Percentiles rank a stretch among this genome's conserved stretches.
Evolutionary conservation across 1,139 yeast genomes (phyloP).

Genomic region (Taphrina sp.): DNA sequence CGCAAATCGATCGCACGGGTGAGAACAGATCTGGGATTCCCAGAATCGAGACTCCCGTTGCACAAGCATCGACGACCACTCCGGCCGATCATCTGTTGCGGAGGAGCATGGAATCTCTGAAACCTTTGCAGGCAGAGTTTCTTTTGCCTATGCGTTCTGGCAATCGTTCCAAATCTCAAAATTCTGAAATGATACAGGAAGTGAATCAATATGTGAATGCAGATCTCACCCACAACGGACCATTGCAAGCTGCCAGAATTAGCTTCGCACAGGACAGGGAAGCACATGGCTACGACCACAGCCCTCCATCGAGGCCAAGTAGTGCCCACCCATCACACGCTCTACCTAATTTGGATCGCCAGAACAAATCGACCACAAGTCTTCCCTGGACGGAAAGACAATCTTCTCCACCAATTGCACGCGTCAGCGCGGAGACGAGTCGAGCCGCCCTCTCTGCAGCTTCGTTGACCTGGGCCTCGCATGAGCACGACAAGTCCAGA

Average conservation of each 20-base stretch:
- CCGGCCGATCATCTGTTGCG: neutral
- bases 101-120: conserved; percentile 8
- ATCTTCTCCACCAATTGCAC: conserved; percentile 2
- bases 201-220: conserved; percentile 17
- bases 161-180: neutral
- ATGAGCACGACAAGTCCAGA: conserved; percentile 25
- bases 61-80: neutral
- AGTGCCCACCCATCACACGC: conserved; percentile 6
- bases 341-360: neutral
- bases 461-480: conserved; percentile 20
- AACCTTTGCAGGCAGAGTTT: conserved; percentile 11
- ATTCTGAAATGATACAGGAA: conserved; percentile 14
- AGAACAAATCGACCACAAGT: conserved; percentile 5
- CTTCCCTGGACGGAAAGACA: neutral
- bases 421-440: neutral
- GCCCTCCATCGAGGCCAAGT: conserved; percentile 14
- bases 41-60: neutral
- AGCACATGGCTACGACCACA: conserved; percentile 9
- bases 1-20: neutral
- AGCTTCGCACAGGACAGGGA: conserved; percentile 28
- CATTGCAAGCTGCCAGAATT: conserved; percentile 22
- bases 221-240: conserved; percentile 7
- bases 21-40: neutral
- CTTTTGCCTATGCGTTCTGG: conserved; percentile 17
- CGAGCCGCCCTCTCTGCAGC: conserved; percentile 28